Percentiles rank a stretch among this genome's conserved stretches.
Evolutionary conservation across 345 rosid genomes (phyloP).

Genomic region (Lumnitzera racemosa): DNA sequence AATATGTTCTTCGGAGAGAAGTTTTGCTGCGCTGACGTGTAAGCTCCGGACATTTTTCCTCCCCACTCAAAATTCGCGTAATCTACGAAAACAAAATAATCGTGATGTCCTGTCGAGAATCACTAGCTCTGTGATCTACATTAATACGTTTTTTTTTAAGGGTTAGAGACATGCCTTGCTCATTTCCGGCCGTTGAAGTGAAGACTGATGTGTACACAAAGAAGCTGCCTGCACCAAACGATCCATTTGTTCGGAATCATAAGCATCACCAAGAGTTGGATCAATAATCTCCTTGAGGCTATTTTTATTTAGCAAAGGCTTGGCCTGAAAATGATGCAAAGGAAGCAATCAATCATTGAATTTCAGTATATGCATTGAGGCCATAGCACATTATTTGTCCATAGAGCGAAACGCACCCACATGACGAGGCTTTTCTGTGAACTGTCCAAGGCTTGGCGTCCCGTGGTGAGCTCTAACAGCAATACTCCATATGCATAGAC

Average conservation of each 20-base stretch:
- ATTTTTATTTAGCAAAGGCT: conserved; percentile 50
- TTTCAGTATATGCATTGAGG: neutral
- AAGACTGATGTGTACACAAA: conserved; percentile 48
- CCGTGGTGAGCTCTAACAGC: conserved; percentile 75
- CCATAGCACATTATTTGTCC: neutral
- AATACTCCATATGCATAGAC: conserved; percentile 89
- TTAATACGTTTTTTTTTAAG: neutral
- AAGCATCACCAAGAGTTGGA: conserved; percentile 47
- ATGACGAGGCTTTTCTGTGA: conserved; percentile 79
- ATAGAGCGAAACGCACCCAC: conserved; percentile 43
- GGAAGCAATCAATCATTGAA: neutral
- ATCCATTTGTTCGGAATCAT: conserved; percentile 43
- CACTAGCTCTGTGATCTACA: neutral
- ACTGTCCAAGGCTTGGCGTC: conserved; percentile 70
- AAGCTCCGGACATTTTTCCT: conserved; percentile 26
- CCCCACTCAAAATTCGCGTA: conserved; percentile 50
- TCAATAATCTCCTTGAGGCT: conserved; percentile 50
- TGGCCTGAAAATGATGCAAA: conserved; percentile 37
- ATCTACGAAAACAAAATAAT: conserved; percentile 26
- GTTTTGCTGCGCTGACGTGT: conserved; percentile 24
- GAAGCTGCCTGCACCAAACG: conserved; percentile 43
- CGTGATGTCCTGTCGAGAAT: no score
- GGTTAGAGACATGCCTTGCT: conserved; percentile 42
- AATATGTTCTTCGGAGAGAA: conserved; percentile 47
- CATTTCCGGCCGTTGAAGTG: conserved; percentile 69